Evolutionary conservation across 768 basidiomycete genomes (phyloP), one percentile per base, ranked within the genome.

Genomic region (Lentinula sp.): DNA sequence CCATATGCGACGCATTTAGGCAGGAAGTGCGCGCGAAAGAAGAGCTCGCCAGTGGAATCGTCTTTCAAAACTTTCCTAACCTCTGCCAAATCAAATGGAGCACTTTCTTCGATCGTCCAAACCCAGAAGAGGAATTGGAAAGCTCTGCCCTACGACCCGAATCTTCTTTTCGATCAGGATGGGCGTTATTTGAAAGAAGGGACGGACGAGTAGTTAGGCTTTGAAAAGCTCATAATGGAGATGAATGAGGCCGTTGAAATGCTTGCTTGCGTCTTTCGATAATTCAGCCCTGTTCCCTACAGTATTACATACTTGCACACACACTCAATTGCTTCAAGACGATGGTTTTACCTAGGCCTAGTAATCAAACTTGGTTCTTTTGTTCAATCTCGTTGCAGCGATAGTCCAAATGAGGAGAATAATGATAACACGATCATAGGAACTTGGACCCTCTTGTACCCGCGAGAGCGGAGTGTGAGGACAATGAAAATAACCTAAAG

Each of bases 1-100:
- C 48, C 10, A 50, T 63, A 2, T 80, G 80, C 8, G 62, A 66
- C 23, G 68, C 67, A 20, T 65, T 67, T 10, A 10, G 36, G 8
- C 18, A 28, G 9, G 23, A 36, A 28, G 53, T 56, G 7, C 51
- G 53, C 10, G 35, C 15, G 6, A 45, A 18, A 32, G 60, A 61
- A 56, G 37, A 16, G 28, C 13, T 43, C 15, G 60, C 60, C n/a
- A 61, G 60, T 55, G 39, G 10, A 12, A 35, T 61, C 20, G 33
- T 61, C 13, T 52, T 52, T 16, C 16, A 54, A 9, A 43, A 18
- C 13, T 42, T 61, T 15, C n/a, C 20, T 8, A 61, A 28, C 33
- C 53, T 61, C 12, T 18, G 43, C 6, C 35, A 15, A 32, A 49
- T 61, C 32, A 56, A 23, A 33, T 61, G 60, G 60, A 56, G 52